Evolutionary conservation across 2,329 filamentous ascomycete species (phyloP).

Genomic region (Fusarium ramigenum): DNA sequence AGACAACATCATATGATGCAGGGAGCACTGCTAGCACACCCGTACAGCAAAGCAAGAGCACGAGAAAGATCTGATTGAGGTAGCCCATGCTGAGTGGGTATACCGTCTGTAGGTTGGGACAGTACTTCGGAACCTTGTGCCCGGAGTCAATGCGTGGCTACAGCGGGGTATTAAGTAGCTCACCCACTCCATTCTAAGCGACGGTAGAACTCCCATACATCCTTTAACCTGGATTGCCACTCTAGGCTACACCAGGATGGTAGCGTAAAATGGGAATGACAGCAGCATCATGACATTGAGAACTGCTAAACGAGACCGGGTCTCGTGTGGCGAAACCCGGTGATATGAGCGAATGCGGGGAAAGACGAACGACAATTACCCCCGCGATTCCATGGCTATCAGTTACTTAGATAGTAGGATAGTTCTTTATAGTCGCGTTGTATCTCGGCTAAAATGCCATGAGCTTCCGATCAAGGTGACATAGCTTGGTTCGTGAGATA

Average conservation of each 20-base stretch:
- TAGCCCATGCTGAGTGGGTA: background rate
- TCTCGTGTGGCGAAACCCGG: background rate
- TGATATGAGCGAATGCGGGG: background rate
- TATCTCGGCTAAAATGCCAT: background rate
- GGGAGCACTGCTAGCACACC: background rate
- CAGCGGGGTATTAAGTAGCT: background rate
- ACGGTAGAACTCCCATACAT: background rate
- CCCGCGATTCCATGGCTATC: background rate
- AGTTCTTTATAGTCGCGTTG: background rate
- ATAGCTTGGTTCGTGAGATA: background rate
- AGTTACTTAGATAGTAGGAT: background rate
- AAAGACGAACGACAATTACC: background rate
- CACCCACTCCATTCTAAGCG: fast-evolving
- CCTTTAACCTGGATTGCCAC: background rate
- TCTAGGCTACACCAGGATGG: background rate
- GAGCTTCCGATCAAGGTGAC: background rate
- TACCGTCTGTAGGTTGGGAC: background rate
- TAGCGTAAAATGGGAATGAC: background rate
- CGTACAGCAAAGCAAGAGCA: background rate
- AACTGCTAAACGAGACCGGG: background rate
- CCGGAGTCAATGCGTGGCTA: no score
- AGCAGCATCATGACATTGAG: background rate
- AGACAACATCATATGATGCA: background rate
- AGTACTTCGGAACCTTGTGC: no score
- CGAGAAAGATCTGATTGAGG: background rate